These are phyloP conservation scores for Ogataea angusta DNA, from an alignment of 805 yeast genomes.

Conservation along the genomic window DNA sequence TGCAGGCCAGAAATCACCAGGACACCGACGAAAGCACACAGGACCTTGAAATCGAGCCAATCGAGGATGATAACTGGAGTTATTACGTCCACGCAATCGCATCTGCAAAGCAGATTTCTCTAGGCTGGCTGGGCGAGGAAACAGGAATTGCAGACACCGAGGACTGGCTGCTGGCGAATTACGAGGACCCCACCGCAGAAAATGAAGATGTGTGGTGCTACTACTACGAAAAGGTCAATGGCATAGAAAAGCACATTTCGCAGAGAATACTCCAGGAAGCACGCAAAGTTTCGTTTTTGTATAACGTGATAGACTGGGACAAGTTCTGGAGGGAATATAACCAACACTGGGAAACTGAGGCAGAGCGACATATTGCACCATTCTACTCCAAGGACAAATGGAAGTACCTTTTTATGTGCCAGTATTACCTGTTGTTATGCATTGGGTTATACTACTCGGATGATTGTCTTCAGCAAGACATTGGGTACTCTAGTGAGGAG, in stretches of 20 bases:
- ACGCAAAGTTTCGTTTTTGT: neutral
- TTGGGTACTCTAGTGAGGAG: slow-evolving; percentile 18
- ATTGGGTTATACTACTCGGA: slow-evolving; percentile 25
- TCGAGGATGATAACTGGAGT: neutral
- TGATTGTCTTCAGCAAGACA: slow-evolving; percentile 12
- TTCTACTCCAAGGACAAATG: slow-evolving; percentile 18
- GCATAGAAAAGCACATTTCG: neutral
- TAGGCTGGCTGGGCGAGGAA: neutral
- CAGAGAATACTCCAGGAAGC: neutral
- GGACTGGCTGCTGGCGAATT: slow-evolving; percentile 19
- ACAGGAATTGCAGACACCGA: slow-evolving; percentile 8
- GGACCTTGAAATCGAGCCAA: no score
- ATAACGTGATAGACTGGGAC: slow-evolving; percentile 56
- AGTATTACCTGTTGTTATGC: slow-evolving; percentile 29
- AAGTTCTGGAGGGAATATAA: slow-evolving; percentile 64
- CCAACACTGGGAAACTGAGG: slow-evolving; percentile 22
- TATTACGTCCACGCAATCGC: neutral
- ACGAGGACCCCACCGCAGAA: neutral
- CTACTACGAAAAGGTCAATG: neutral
- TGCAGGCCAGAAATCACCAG: no score
- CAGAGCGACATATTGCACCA: slow-evolving; percentile 22
- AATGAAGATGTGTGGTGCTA: neutral
- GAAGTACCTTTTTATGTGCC: slow-evolving; percentile 26
- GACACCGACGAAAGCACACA: no score
- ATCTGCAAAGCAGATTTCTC: neutral